Percentiles rank a stretch among this genome's conserved stretches.
Conservation (phyloP, 495 filamentous ascomycete genomes). For the Penicillium cosmopolitanum region DNA sequence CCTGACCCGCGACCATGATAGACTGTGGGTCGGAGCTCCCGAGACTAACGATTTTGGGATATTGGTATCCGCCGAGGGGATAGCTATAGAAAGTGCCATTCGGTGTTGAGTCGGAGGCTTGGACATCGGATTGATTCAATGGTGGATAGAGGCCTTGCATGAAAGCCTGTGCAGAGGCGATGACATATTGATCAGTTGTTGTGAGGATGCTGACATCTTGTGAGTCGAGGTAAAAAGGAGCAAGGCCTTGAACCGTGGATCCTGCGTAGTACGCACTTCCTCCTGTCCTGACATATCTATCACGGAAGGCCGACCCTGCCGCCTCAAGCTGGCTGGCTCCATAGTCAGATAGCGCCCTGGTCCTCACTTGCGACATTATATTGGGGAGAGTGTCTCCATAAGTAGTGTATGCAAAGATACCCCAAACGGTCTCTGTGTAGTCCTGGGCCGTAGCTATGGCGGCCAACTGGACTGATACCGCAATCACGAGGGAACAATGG, state of each 20-base stretch:
- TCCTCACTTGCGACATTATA: slow-evolving; percentile 38
- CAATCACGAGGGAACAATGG: slow-evolving; percentile 12
- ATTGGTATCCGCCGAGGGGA: slow-evolving; percentile 77
- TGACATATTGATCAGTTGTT: slow-evolving; percentile 51
- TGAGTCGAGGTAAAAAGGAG: slow-evolving; percentile 44
- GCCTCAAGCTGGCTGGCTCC: slow-evolving; percentile 68
- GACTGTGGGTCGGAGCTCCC: slow-evolving; percentile 55
- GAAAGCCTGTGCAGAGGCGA: slow-evolving; percentile 71
- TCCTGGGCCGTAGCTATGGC: slow-evolving; percentile 29
- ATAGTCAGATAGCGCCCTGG: slow-evolving; percentile 62
- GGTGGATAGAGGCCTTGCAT: slow-evolving; percentile 85
- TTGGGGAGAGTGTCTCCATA: slow-evolving; percentile 77
- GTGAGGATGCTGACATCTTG: slow-evolving; percentile 51
- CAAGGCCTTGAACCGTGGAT: slow-evolving; percentile 46
- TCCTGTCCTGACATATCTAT: slow-evolving; percentile 57
- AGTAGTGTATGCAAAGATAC: slow-evolving; percentile 70
- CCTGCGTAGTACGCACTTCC: slow-evolving; percentile 36
- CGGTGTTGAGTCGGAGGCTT: slow-evolving; percentile 45
- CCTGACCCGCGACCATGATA: slow-evolving; percentile 61
- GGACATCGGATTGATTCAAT: slow-evolving; percentile 43
- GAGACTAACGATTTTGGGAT: slow-evolving; percentile 61
- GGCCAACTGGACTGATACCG: slow-evolving; percentile 21
- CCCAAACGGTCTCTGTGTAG: slow-evolving; percentile 61
- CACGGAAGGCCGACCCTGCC: slow-evolving; percentile 64
- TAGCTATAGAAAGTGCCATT: slow-evolving; percentile 59